phyloP scores from a whole-genome alignment of 148 eudicot genomes.

The Beta vulgaris region DNA sequence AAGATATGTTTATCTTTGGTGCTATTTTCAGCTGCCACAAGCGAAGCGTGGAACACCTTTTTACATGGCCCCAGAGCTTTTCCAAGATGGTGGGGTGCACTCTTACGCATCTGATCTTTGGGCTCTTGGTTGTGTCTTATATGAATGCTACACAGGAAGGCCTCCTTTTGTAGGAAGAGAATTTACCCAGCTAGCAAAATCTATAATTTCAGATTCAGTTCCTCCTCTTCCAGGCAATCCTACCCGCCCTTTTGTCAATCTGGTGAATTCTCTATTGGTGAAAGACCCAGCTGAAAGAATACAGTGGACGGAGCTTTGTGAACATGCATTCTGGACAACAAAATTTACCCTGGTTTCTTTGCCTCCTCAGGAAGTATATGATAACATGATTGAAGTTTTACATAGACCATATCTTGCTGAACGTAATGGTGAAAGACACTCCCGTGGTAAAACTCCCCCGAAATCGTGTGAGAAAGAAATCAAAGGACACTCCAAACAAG shows the following conservation, averaged over 20 bases:
- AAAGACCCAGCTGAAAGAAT: constrained; percentile 97
- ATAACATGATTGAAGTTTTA: constrained; percentile 63
- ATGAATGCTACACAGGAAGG: constrained; percentile 81
- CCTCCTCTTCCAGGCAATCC: constrained; percentile 87
- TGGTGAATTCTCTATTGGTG: constrained; percentile 79
- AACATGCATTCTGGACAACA: constrained; percentile 80
- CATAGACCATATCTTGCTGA: constrained; percentile 63
- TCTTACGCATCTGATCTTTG: constrained; percentile 95
- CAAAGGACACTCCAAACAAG: constrained; percentile 51
- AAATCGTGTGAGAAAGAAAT: constrained; percentile 52
- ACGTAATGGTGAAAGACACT: constrained; percentile 57
- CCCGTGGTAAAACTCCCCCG: constrained; percentile 57
- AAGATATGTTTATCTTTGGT: constrained; percentile 13
- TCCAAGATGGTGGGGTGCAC: constrained; percentile 96
- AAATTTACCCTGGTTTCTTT: constrained; percentile 45
- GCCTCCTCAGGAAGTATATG: constrained; percentile 86
- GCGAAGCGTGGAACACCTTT: constrained; percentile 96
- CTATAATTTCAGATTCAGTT: constrained; percentile 82
- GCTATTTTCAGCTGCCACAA: constrained; percentile 72
- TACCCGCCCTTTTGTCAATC: constrained; percentile 72
- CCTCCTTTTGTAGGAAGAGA: constrained; percentile 92
- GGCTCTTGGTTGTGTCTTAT: constrained; percentile 98
- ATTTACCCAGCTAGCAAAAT: constrained; percentile 78
- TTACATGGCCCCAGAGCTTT: constrained; percentile 99
- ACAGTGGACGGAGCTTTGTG: constrained; percentile 85